These are phyloP conservation scores for Penicillium angulare DNA, from an alignment of 495 filamentous ascomycete genomes.

Conservation along the genomic window DNA sequence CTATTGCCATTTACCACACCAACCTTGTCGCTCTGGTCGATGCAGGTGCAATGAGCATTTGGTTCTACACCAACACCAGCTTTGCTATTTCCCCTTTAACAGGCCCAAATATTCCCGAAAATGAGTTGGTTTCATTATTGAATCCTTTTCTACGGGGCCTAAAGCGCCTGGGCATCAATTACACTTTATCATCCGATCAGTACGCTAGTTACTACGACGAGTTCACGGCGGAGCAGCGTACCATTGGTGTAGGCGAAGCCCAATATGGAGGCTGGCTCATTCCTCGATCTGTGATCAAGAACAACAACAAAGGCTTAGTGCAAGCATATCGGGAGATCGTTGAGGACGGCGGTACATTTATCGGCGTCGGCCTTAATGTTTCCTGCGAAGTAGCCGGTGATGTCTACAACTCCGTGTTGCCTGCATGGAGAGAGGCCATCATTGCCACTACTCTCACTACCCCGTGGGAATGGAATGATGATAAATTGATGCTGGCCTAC, in stretches of 20 bases:
- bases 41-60: conserved; percentile 52
- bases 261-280: conserved; percentile 18
- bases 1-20: conserved; percentile 38
- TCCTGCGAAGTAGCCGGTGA: conserved; percentile 40
- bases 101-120: conserved; percentile 31
- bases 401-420: conserved; percentile 54
- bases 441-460: conserved; percentile 41
- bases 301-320: conserved; percentile 48
- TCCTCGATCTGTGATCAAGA: conserved; percentile 32
- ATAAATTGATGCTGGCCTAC: conserved; percentile 31
- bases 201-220: conserved; percentile 45
- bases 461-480: conserved; percentile 41
- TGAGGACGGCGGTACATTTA: conserved; percentile 43
- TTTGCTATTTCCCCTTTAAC: conserved; percentile 46
- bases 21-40: conserved; percentile 46
- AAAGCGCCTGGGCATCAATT: conserved; percentile 27
- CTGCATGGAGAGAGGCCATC: conserved; percentile 57
- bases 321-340: conserved; percentile 37
- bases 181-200: conserved; percentile 24
- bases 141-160: conserved; percentile 31
- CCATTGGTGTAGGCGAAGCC: conserved; percentile 9
- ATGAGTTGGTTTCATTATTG: conserved; percentile 22
- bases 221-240: conserved; percentile 31
- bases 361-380: conserved; percentile 44
- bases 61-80: conserved; percentile 45